Evolutionary conservation across 108 stramenopile species (phyloP), one percentile per base, ranked within the genome.

Genomic region (Stephanodiscus minutulus): DNA sequence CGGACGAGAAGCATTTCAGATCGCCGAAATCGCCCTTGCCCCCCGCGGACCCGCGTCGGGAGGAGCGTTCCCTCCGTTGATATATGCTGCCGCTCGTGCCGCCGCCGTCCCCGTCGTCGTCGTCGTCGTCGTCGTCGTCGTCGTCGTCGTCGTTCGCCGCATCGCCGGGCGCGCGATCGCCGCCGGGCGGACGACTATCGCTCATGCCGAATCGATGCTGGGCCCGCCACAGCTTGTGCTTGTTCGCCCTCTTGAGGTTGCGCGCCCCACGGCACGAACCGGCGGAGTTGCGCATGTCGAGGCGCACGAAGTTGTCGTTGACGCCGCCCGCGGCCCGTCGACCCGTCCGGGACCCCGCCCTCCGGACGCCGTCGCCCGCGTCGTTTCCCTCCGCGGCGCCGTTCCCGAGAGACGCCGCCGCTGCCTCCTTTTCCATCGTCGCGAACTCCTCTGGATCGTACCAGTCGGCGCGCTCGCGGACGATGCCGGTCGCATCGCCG

Each of bases 301-400:
- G 82, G 17, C 87, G 84, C 27, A 96, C 91, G 80, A 91, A 96
- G 61, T 96, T 96, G 50, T 87, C 94, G 72, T 89, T 91, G 61
- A 72, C 52, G 5, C 64, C 75, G 52, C 18, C 62, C 52, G 15
- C 52, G n/a, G n/a, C 24, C 25, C 52, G 24, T 52, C 50, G 11
- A 8, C 25, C 24, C 9, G 1, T 27, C 0, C 52, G 52, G 1
- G 52, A 53, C 52, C 25, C 25, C 15, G 9, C 25, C 1, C 0
- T 25, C 9, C 22, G 22, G 0, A 4, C 52, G 22, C 20, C 22
- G 52, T 22, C 25, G 9, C 18, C 25, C 25, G 52, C 22, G 57
- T 17, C 43, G 24, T 41, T 46, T 17, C 7, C 35, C 9, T 11
- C 17, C 4, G 15, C 7, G 8, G 29, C 5, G 6, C 50, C 50